These are phyloP conservation scores for Microbotryum violaceum DNA, from an alignment of 1,284 basidiomycete species.

Conservation along the genomic window DNA sequence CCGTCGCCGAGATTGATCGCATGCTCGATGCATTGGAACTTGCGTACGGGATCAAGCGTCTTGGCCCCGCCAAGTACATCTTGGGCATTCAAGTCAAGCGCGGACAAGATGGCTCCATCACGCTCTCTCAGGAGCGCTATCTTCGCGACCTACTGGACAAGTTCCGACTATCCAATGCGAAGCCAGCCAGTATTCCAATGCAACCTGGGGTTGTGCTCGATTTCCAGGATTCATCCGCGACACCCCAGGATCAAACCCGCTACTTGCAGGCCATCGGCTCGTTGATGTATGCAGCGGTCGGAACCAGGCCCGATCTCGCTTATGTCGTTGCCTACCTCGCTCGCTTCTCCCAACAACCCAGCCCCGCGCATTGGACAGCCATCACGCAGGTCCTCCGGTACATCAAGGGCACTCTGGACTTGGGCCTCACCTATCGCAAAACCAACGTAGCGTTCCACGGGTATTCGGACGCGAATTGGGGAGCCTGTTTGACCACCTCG, in stretches of 20 bases:
- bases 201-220: background rate
- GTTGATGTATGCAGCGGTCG: too few relatives aligned
- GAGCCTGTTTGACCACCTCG: too few relatives aligned
- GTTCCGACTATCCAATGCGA: conserved; percentile 39
- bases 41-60: conserved; percentile 38
- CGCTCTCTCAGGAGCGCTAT: conserved; percentile 40
- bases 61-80: conserved; percentile 40
- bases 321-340: too few relatives aligned
- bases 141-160: conserved; percentile 40
- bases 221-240: background rate
- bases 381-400: too few relatives aligned
- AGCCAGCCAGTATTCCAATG: conserved; percentile 29
- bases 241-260: background rate
- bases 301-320: too few relatives aligned
- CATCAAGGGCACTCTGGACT: too few relatives aligned
- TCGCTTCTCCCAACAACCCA: too few relatives aligned
- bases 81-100: conserved; percentile 41
- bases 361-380: too few relatives aligned
- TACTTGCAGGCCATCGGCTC: conserved; percentile 25
- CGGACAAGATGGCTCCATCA: too few relatives aligned
- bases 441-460: too few relatives aligned
- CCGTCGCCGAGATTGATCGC: conserved; percentile 21
- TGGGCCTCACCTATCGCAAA: too few relatives aligned
- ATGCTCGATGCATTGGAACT: conserved; percentile 34
- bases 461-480: too few relatives aligned